These are phyloP conservation scores for Hanseniaspora sp. DNA, from an alignment of 1,139 yeast species.

Conservation along the genomic window DNA sequence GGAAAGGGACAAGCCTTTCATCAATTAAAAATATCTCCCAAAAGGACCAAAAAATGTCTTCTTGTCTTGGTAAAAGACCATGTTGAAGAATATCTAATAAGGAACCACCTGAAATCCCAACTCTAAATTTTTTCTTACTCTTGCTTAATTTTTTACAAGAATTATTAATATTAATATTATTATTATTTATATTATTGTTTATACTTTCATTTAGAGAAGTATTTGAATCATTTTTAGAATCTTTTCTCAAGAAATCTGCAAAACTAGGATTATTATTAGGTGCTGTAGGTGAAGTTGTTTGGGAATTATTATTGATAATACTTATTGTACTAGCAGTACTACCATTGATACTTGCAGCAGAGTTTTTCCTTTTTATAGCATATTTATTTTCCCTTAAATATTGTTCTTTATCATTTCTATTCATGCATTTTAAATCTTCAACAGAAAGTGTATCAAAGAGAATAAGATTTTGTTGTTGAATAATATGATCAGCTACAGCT, in stretches of 20 bases:
- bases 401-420: neutral
- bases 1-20: conserved; percentile 86
- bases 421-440: neutral
- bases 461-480: conserved; percentile 59
- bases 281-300: neutral
- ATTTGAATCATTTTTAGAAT: neutral
- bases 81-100: conserved; percentile 73
- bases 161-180: conserved; percentile 22
- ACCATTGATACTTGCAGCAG: neutral
- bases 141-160: conserved; percentile 1
- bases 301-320: neutral
- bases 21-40: conserved; percentile 98
- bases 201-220: neutral
- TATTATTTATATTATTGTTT: too few species aligned
- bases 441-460: conserved; percentile 17
- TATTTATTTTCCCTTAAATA: conserved; percentile 9
- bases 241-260: neutral
- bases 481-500: conserved; percentile 84
- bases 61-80: conserved; percentile 59
- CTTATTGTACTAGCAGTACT: neutral
- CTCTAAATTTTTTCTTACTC: conserved; percentile 42
- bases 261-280: neutral
- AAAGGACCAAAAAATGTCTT: conserved; percentile 73
- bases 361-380: conserved; percentile 7
- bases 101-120: conserved; percentile 90